Evolutionary conservation across 2,329 filamentous ascomycete genomes (phyloP), one percentile per base, ranked within the genome.

Genomic region (Diplodia seriata): DNA sequence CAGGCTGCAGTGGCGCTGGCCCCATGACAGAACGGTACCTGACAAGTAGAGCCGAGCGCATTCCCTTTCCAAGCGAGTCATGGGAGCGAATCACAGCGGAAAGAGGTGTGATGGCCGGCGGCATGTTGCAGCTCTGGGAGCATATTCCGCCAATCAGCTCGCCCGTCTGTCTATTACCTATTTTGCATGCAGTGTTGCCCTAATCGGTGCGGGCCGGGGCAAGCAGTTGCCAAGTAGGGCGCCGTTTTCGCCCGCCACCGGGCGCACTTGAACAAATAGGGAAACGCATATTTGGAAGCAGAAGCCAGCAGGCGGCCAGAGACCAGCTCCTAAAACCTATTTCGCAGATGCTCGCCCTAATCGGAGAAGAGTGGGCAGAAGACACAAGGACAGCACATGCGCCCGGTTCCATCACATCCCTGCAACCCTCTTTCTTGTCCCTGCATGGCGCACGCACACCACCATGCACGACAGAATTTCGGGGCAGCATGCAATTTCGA

Each of bases 151-250:
- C 26, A 26, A 26, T 26, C 26, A 26, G 26, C 26, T 26, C 26
- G 26, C 26, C 26, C 26, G 26, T 26, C 26, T 26, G 26, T 2
- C 26, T 26, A 26, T 26, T 26, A 26, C 26, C 26, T 26, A 26
- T 26, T 26, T 26, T 26, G 26, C 26, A 26, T 26, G 26, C 26
- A 4, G 26, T 26, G 26, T 26, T 26, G 26, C 26, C 26, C 26
- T 26, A 26, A 26, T 26, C 53, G 53, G 53, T 23, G 53, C 53
- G 53, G 53, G 53, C 53, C 53, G 53, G 53, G 26, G 38, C 18
- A 20, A 9, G 29, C 31, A 33, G 53, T 38, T 55, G 53, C 31
- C 53, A 36, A 38, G 31, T 29, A 36, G 29, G 53, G 53, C 31
- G 31, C 53, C 53, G 31, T 38, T 33, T 38, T 47, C 9, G 38